These are phyloP conservation scores for Fusarium sp. DNA, from an alignment of 2,329 filamentous ascomycete genomes.

Conservation along the genomic window DNA sequence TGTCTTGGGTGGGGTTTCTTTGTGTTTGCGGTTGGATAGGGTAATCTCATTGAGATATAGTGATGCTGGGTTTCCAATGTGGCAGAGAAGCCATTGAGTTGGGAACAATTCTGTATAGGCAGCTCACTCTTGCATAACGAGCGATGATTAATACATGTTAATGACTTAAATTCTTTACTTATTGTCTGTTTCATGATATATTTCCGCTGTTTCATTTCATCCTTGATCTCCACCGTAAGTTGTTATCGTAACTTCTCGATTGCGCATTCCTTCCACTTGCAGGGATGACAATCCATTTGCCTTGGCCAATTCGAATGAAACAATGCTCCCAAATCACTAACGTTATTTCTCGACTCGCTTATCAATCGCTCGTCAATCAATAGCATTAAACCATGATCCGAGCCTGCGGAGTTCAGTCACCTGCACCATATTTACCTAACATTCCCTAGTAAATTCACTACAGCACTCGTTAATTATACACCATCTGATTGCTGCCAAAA, in stretches of 20 bases:
- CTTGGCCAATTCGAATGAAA: no score
- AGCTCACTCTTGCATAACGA: constrained; percentile 35
- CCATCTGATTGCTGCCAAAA: background rate
- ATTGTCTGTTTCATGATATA: no score
- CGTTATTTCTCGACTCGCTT: background rate
- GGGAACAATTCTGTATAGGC: constrained; percentile 12
- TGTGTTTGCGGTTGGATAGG: constrained; percentile 4
- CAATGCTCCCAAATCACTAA: background rate
- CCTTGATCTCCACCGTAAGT: no score
- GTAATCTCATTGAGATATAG: background rate
- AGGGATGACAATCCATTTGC: constrained; percentile 8
- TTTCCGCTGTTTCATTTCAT: no score
- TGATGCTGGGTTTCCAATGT: constrained; percentile 10
- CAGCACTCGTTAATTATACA: background rate
- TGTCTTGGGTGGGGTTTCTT: background rate
- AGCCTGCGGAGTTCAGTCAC: background rate
- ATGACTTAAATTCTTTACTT: constrained; percentile 5
- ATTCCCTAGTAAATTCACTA: background rate
- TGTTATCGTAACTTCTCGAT: no score
- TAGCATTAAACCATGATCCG: rapidly evolving
- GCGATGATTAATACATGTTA: constrained; percentile 30
- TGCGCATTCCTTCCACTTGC: background rate
- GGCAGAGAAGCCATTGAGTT: constrained; percentile 6
- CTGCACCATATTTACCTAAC: background rate
- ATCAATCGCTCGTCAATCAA: background rate